Conservation (phyloP, 2,329 filamentous ascomycete species). For the Monosporascus ibericus region DNA sequence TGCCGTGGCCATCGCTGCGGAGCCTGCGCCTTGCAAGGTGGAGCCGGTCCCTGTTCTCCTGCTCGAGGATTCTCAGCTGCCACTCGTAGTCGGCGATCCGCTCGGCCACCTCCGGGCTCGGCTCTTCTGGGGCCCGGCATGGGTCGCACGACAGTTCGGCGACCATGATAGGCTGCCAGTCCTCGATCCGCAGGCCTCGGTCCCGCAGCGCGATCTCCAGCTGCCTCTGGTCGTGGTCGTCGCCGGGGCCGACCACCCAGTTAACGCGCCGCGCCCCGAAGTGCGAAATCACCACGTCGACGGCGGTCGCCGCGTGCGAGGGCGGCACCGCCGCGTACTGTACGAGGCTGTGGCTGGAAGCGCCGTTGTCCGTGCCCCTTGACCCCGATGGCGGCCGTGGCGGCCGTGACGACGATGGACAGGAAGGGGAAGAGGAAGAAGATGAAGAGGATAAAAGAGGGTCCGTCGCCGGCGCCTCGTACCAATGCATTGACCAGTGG, state of each 20-base stretch:
- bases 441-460: background rate
- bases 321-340: slow-evolving; percentile 10
- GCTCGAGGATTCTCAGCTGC: slow-evolving; percentile 56
- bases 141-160: slow-evolving; percentile 3
- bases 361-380: background rate
- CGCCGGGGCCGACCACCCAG: slow-evolving; percentile 13
- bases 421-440: background rate
- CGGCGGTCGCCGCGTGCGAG: slow-evolving; percentile 1
- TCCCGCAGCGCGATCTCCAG: slow-evolving; percentile 9
- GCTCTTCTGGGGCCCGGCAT: background rate
- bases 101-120: background rate
- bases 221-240: slow-evolving; percentile 3
- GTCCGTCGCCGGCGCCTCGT: slow-evolving; percentile 2
- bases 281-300: slow-evolving; percentile 6
- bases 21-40: too few relatives aligned
- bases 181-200: slow-evolving; percentile 5
- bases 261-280: slow-evolving; percentile 7
- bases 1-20: too few relatives aligned
- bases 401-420: too few relatives aligned
- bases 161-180: slow-evolving; percentile 8
- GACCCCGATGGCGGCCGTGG: too few relatives aligned
- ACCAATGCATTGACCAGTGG: slow-evolving; percentile 11
- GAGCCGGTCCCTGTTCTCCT: slow-evolving; percentile 56
- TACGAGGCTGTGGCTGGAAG: slow-evolving; percentile 7
- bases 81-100: slow-evolving; percentile 54